Evolutionary conservation across 148 eudicot species (phyloP).

Genomic region (Rhododendron williamsianum): DNA sequence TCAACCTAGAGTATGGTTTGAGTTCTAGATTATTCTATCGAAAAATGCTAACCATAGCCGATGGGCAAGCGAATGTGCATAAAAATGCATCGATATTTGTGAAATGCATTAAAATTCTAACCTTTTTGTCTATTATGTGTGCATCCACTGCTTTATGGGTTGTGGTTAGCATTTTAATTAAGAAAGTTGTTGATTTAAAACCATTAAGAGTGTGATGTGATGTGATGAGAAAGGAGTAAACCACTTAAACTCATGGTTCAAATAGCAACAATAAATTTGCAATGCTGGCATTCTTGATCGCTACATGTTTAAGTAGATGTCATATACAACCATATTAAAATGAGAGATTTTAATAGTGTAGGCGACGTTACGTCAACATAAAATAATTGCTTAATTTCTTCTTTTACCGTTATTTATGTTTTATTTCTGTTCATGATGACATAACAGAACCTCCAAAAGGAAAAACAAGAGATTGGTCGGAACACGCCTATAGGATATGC

Average conservation of each 20-base stretch:
- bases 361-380: neutral
- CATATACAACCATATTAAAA: neutral
- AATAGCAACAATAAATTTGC: constrained; percentile 1
- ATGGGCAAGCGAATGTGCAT: neutral
- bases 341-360: neutral
- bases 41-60: neutral
- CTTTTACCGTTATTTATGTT: neutral
- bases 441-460: neutral
- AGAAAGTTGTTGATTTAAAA: neutral
- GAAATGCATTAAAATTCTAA: neutral
- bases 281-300: no score
- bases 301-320: neutral
- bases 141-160: neutral
- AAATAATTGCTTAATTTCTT: neutral
- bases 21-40: neutral
- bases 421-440: neutral
- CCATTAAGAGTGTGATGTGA: neutral
- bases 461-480: neutral
- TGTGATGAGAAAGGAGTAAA: neutral
- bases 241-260: neutral
- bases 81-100: neutral
- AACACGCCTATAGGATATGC: constrained; percentile 7
- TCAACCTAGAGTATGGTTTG: neutral
- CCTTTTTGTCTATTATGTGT: neutral
- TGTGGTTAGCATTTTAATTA: neutral